Evolutionary conservation across 257 asterid genomes (phyloP), one percentile per base, ranked within the genome.

Genomic region (Hygrophila difformis): DNA sequence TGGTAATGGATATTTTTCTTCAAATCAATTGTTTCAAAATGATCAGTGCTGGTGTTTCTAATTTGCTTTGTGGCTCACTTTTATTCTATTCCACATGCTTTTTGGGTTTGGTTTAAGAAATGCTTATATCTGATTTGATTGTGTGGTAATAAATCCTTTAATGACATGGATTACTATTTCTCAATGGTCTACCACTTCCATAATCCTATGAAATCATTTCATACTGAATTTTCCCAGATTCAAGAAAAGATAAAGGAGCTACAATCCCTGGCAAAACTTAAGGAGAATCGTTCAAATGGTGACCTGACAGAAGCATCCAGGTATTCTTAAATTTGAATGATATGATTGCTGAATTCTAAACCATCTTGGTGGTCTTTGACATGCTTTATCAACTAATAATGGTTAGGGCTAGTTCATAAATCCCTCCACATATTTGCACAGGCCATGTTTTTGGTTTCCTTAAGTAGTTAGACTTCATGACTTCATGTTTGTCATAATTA

Each of bases 211-310:
- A n/a, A n/a, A n/a, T n/a, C n/a, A n/a, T n/a, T n/a, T 54, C 48
- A 50, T 46, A 47, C 31, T 36, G 36, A 38, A 53, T 55, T 39
- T 55, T 35, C 43, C 42, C 70, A 87, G 95, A 67, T 84, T 56
- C 82, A 81, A 49, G 79, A 61, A 59, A 77, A 81, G 58, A 77
- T 88, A 22, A 60, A 56, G 63, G 94, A 75, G 69, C 74, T 81
- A 39, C 79, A 69, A 61, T 68, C 82, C 47, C 70, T 50, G 61
- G 55, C 52, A 54, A 52, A 53, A 51, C 6, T 26, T 53, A 75
- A 59, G 31, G 89, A 70, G 52, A 51, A 26, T 19, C 70, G 31
- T 44, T 60, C 65, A 46, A 75, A 44, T 42, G 51, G 49, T 53
- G 81, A 77, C 33, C 42, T 59, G 55, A 56, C 59, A 49, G 80